Evolutionary conservation across 805 yeast species (phyloP), one percentile per base, ranked within the genome.

Genomic region (Scheffersomyces coipomensis): DNA sequence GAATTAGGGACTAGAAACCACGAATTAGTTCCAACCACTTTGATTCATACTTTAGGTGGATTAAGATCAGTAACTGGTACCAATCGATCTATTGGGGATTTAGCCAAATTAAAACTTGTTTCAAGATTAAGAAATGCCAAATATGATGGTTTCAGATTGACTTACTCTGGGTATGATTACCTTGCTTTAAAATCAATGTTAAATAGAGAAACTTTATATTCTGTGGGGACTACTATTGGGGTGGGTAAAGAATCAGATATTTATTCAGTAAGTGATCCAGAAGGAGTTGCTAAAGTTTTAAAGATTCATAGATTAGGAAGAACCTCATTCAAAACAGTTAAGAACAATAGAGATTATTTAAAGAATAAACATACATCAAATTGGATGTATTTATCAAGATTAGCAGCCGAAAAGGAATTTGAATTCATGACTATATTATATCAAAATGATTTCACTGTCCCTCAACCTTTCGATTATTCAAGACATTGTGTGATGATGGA

Each of bases 181-280:
- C 72, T 93, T 48, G 98, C 98, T 0, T 71, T 93, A 47, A 88
- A 84, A 60, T 76, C 95, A 7, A 79, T 93, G 81, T 70, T 85
- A 46, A 85, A 83, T 53, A 73, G 88, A 49, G 79, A 82, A 30
- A 74, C 88, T 0, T 57, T 93, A 8, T 82, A 82, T 52, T 83
- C 91, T 1, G 77, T 91, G 12, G 97, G 96, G 13, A 74, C 83
- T 33, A 86, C 85, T 8, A 89, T 91, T 50, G 99, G 98, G 43
- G 96, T 93, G 37, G 99, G 99, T 53, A 93, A 93, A 58, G 99
- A 93, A 63, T 89, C 97, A 2, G 99, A 93, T 66, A 90, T 93
- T 53, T 88, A 85, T 60, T 76, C 90, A 10, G 90, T 86, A 1
- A 81, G 83, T 41, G 90, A 85, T 53, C 67, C 73, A 10, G 56